phyloP scores from a whole-genome alignment of 1,284 basidiomycete species.

The Trichosporon sp. region DNA sequence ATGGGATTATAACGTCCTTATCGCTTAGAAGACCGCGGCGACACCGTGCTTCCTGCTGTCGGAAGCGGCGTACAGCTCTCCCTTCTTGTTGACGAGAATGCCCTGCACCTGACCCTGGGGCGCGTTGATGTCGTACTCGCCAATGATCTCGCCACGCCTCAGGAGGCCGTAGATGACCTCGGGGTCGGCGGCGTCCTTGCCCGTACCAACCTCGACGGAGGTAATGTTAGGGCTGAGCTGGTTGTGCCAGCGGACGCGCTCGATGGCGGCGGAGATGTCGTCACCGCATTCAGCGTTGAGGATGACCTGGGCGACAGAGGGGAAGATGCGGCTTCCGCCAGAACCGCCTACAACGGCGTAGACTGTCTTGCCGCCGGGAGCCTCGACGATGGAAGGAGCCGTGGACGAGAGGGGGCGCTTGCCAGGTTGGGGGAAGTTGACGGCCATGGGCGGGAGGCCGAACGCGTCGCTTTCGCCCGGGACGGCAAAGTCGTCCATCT shows the following conservation, averaged over 20 bases:
- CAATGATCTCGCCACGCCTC: slow-evolving; percentile 70
- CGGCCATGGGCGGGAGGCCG: slow-evolving; percentile 81
- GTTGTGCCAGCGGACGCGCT: slow-evolving; percentile 56
- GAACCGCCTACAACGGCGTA: slow-evolving; percentile 76
- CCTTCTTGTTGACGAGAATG: slow-evolving; percentile 62
- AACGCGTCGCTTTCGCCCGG: slow-evolving; percentile 81
- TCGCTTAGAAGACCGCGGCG: slow-evolving; percentile 47
- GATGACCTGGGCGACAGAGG: slow-evolving; percentile 74
- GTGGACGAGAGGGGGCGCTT: slow-evolving; percentile 86
- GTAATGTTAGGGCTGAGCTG: slow-evolving; percentile 74
- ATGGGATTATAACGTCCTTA: not conserved
- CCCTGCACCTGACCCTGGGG: slow-evolving; percentile 63
- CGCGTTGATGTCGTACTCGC: slow-evolving; percentile 57
- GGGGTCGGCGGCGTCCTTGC: slow-evolving; percentile 59
- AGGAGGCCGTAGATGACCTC: slow-evolving; percentile 64
- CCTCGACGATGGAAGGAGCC: slow-evolving; percentile 74
- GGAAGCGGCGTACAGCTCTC: slow-evolving; percentile 46
- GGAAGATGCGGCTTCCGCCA: slow-evolving; percentile 83
- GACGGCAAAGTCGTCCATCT: slow-evolving; percentile 79
- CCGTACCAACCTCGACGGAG: slow-evolving; percentile 63
- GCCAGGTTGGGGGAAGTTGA: slow-evolving; percentile 80
- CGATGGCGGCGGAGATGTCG: slow-evolving; percentile 57
- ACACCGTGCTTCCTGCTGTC: slow-evolving; percentile 53
- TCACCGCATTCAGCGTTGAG: slow-evolving; percentile 80
- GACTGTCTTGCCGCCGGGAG: slow-evolving; percentile 67